Conservation (phyloP, 257 asterid genomes). For the Petunia secreta region DNA sequence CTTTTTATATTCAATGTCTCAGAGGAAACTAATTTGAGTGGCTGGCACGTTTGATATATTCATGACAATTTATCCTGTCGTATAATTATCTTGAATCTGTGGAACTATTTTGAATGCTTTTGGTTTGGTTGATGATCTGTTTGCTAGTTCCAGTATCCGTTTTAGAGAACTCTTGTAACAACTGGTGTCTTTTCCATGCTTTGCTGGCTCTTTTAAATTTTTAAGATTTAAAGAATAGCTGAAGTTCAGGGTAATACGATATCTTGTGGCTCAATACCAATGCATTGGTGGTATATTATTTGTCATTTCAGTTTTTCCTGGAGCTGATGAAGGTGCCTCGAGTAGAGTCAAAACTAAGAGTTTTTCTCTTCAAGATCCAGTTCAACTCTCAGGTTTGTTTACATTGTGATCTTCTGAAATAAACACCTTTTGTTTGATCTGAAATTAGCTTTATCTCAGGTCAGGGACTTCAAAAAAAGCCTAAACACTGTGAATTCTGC, state of each 20-base stretch:
- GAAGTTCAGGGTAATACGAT: slow-evolving; percentile 2
- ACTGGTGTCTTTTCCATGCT: slow-evolving; percentile 21
- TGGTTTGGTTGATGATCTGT: neutral
- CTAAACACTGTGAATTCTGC: slow-evolving; percentile 83
- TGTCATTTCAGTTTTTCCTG: slow-evolving; percentile 80
- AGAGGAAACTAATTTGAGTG: slow-evolving; percentile 8
- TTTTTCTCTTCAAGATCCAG: slow-evolving; percentile 95
- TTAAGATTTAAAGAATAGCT: neutral
- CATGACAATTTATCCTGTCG: neutral
- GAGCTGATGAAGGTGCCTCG: slow-evolving; percentile 99
- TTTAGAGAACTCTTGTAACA: neutral
- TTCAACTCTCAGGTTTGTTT: slow-evolving; percentile 85
- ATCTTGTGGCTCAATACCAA: slow-evolving; percentile 8
- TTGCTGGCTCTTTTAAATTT: slow-evolving; percentile 13
- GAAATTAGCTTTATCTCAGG: slow-evolving; percentile 50
- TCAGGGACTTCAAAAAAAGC: slow-evolving; percentile 79
- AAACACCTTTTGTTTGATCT: slow-evolving; percentile 32
- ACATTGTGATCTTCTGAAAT: slow-evolving; percentile 33
- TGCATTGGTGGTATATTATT: slow-evolving; percentile 22
- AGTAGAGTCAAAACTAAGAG: slow-evolving; percentile 93
- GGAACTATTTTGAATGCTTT: slow-evolving; percentile 1
- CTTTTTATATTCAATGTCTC: neutral
- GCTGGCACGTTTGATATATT: neutral
- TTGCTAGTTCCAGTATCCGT: slow-evolving; percentile 12
- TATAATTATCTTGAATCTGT: neutral